Conservation (phyloP, 2,329 filamentous ascomycete species). For the Berkeleyomyces rouxiae region DNA sequence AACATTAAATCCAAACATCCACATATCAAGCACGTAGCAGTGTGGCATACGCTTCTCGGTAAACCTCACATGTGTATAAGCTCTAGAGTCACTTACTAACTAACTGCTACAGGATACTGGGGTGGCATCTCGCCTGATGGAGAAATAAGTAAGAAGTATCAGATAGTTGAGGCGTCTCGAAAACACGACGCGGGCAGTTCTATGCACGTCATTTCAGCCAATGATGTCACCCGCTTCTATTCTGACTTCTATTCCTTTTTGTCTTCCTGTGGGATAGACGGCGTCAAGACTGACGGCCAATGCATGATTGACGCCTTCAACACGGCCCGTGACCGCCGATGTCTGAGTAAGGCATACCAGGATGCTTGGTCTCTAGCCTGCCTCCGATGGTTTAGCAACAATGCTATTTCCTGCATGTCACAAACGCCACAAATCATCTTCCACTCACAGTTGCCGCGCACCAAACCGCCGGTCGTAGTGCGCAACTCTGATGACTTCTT, state of each 20-base stretch:
- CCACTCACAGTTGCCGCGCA: slow-evolving; percentile 63
- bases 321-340: slow-evolving; percentile 50
- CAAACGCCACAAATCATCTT: slow-evolving; percentile 76
- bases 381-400: slow-evolving; percentile 60
- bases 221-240: slow-evolving; percentile 64
- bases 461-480: slow-evolving; percentile 54
- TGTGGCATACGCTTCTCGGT: slow-evolving; percentile 74
- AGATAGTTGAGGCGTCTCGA: slow-evolving; percentile 42
- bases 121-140: slow-evolving; percentile 66
- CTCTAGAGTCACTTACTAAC: slow-evolving; percentile 17
- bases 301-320: slow-evolving; percentile 69
- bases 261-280: slow-evolving; percentile 54
- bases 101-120: slow-evolving; percentile 51
- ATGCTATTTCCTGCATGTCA: slow-evolving; percentile 87
- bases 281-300: slow-evolving; percentile 86
- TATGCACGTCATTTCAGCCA: slow-evolving; percentile 56
- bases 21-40: slow-evolving; percentile 65
- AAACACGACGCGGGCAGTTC: slow-evolving; percentile 39
- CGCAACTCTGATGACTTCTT: slow-evolving; percentile 91
- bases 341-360: slow-evolving; percentile 59
- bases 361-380: slow-evolving; percentile 72
- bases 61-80: not conserved
- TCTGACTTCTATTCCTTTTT: slow-evolving; percentile 85
- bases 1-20: slow-evolving; percentile 53
- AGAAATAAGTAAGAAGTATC: slow-evolving; percentile 60